phyloP scores from a whole-genome alignment of 2,329 filamentous ascomycete genomes.

The Ambrosiella beaveri region DNA sequence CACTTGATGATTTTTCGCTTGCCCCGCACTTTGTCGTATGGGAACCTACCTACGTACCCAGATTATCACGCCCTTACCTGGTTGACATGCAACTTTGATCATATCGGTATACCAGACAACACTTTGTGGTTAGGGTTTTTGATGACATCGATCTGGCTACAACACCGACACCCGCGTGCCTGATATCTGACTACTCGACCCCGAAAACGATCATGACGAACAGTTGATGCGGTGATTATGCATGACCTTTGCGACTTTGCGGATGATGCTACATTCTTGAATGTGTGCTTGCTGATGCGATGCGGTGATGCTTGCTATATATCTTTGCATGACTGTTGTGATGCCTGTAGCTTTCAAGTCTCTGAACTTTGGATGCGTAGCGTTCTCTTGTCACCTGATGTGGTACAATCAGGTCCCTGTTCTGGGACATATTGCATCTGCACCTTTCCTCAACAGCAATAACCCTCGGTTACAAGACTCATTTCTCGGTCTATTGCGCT shows the following conservation, averaged over 20 bases:
- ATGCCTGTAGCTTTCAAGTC: neutral
- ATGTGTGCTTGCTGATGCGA: neutral
- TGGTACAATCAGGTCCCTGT: too few species aligned
- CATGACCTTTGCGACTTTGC: neutral
- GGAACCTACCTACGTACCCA: neutral
- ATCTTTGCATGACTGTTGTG: neutral
- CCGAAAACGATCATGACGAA: neutral
- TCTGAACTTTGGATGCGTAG: too few species aligned
- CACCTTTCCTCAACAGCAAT: too few species aligned
- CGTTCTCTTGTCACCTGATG: too few species aligned
- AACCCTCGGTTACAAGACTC: too few species aligned
- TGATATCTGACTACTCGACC: neutral
- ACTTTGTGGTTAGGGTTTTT: too few species aligned
- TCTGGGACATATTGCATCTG: too few species aligned
- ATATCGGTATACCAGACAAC: too few species aligned
- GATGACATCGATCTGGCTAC: too few species aligned
- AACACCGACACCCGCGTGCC: neutral
- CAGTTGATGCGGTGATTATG: neutral
- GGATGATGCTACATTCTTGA: neutral
- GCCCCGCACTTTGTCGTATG: neutral
- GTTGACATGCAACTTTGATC: too few species aligned
- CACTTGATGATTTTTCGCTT: neutral
- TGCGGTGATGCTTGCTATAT: neutral
- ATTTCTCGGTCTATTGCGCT: too few species aligned
- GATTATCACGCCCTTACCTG: neutral